These are phyloP conservation scores for Brassica hybrid DNA, from an alignment of 441 rosid species.

Conservation along the genomic window DNA sequence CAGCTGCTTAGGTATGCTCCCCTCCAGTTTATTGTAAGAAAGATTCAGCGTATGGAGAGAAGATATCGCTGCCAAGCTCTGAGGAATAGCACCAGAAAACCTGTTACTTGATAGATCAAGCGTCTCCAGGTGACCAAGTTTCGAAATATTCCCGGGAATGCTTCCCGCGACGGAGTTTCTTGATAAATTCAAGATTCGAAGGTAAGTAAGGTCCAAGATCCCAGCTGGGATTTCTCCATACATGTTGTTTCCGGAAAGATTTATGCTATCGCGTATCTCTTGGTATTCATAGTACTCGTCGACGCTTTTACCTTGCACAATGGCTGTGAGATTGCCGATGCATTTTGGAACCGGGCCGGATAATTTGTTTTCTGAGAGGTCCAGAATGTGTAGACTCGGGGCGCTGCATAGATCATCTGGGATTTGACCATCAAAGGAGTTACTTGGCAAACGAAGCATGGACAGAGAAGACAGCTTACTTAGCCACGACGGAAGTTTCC, in stretches of 20 bases:
- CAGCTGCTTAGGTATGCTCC: slow-evolving; percentile 49
- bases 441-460: slow-evolving; percentile 46
- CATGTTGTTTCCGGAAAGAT: slow-evolving; percentile 62
- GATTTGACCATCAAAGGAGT: slow-evolving; percentile 50
- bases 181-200: slow-evolving; percentile 55
- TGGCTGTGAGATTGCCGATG: slow-evolving; percentile 51
- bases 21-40: slow-evolving; percentile 49
- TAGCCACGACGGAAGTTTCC: slow-evolving; percentile 41
- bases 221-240: slow-evolving; percentile 53
- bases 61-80: slow-evolving; percentile 42
- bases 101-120: slow-evolving; percentile 57
- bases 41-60: slow-evolving; percentile 44
- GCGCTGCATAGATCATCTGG: slow-evolving; percentile 45
- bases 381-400: slow-evolving; percentile 48
- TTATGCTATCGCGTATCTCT: slow-evolving; percentile 43
- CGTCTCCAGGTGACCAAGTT: slow-evolving; percentile 46
- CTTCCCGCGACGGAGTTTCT: slow-evolving; percentile 47
- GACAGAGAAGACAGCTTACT: slow-evolving; percentile 29
- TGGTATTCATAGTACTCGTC: slow-evolving; percentile 43
- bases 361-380: slow-evolving; percentile 52
- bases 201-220: slow-evolving; percentile 41
- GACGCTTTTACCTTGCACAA: slow-evolving; percentile 26
- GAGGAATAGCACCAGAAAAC: slow-evolving; percentile 49
- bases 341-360: slow-evolving; percentile 57
- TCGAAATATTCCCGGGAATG: slow-evolving; percentile 47